These are phyloP conservation scores for Ricinus communis DNA, from an alignment of 345 rosid species.

Conservation along the genomic window DNA sequence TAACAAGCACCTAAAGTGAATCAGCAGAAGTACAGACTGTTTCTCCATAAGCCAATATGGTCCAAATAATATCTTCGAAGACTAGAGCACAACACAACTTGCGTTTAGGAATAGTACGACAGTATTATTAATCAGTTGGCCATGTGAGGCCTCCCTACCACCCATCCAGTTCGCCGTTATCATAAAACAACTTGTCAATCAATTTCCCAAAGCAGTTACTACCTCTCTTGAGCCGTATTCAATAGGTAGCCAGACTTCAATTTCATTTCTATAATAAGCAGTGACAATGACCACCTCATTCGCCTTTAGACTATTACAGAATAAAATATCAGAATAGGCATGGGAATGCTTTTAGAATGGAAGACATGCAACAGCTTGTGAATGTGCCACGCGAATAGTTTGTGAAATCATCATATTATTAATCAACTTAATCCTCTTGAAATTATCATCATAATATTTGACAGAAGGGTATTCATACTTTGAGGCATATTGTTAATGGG, in stretches of 20 bases:
- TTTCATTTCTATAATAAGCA: not conserved
- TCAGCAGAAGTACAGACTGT: too few relatives aligned
- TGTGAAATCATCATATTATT: not conserved
- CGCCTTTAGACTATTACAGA: not conserved
- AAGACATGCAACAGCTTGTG: not conserved
- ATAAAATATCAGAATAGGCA: not conserved
- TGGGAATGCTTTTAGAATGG: not conserved
- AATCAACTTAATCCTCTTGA: not conserved
- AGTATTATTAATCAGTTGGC: not conserved
- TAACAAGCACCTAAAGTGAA: not conserved
- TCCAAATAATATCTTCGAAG: not conserved
- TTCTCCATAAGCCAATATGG: not conserved
- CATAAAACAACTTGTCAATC: not conserved
- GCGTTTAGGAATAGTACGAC: not conserved
- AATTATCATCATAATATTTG: not conserved
- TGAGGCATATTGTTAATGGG: not conserved
- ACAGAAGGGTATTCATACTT: not conserved
- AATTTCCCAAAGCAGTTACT: not conserved
- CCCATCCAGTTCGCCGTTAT: too few relatives aligned
- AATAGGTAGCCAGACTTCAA: too few relatives aligned
- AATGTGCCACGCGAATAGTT: not conserved
- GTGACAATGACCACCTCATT: not conserved
- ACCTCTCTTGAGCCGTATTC: not conserved
- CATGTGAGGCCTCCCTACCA: not conserved
- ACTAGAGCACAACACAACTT: not conserved